Evolutionary conservation across 192 early-diverging fungal species (phyloP).

Genomic region (Geranomyces michiganensis): DNA sequence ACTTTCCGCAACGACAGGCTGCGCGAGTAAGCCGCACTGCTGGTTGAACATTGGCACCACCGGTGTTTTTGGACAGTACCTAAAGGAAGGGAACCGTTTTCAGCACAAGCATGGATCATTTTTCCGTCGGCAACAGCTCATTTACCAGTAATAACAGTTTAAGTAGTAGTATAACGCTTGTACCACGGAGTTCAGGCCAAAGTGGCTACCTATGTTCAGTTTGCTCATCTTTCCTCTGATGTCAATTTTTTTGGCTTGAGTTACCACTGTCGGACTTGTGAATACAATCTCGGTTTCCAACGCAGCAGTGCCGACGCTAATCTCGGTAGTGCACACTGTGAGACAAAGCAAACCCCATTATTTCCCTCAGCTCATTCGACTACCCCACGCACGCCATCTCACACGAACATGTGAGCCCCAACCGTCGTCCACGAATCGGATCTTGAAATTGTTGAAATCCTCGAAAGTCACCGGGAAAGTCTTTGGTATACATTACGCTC

Average conservation of each 20-base stretch:
- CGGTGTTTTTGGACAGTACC: too few species aligned
- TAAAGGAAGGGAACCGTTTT: neutral
- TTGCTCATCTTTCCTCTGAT: too few species aligned
- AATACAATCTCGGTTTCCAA: constrained; percentile 3
- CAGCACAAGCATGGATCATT: too few species aligned
- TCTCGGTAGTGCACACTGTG: neutral
- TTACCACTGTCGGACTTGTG: neutral
- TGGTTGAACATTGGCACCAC: neutral
- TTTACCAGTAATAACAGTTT: neutral
- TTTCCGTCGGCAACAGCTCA: too few species aligned
- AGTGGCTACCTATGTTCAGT: too few species aligned
- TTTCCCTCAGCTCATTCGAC: too few species aligned
- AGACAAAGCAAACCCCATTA: too few species aligned
- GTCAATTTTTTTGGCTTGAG: neutral
- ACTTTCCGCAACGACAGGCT: neutral
- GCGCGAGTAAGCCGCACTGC: neutral
- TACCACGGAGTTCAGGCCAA: too few species aligned
- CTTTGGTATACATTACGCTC: neutral
- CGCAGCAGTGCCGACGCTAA: neutral
- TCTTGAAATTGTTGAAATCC: neutral
- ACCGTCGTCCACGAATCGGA: neutral
- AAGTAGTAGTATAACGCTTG: neutral
- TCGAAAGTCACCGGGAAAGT: neutral
- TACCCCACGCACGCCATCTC: too few species aligned
- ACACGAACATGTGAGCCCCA: neutral